Percentiles rank a stretch among this genome's conserved stretches.
These are phyloP conservation scores for Anthracocystis walkeri DNA, from an alignment of 1,284 basidiomycete species.

Conservation along the genomic window DNA sequence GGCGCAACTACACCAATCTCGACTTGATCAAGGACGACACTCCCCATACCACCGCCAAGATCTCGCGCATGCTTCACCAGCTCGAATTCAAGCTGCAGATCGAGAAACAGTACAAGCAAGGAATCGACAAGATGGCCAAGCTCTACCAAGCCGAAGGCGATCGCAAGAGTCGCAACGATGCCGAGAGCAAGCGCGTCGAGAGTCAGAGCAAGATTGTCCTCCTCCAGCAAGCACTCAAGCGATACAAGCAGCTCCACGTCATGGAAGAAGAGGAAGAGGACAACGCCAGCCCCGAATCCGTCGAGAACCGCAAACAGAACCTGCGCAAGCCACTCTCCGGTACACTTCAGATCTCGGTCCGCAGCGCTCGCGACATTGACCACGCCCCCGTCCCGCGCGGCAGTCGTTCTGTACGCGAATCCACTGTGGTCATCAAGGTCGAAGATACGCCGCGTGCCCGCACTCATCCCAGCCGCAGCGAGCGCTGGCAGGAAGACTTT, in stretches of 20 bases:
- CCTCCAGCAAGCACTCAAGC: conserved; percentile 88
- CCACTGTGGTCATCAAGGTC: conserved; percentile 92
- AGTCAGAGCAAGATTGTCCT: conserved; percentile 96
- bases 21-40: conserved; percentile 98
- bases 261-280: conserved; percentile 86
- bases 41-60: conserved; percentile 94
- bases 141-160: conserved; percentile 94
- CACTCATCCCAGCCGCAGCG: conserved; percentile 91
- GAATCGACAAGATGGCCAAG: conserved; percentile 96
- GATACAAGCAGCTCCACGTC: conserved; percentile 95
- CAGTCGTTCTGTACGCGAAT: conserved; percentile 74
- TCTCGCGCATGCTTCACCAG: conserved; percentile 97
- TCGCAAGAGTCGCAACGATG: conserved; percentile 78
- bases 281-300: conserved; percentile 72
- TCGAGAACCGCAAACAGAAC: conserved; percentile 85
- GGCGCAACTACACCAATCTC: conserved; percentile 62
- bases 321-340: conserved; percentile 93
- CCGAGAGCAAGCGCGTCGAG: conserved; percentile 91
- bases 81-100: conserved; percentile 99
- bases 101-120: conserved; percentile 97
- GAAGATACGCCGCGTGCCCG: conserved; percentile 93
- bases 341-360: conserved; percentile 88
- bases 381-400: conserved; percentile 81
- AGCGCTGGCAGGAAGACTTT: conserved; percentile 97
- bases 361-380: conserved; percentile 91